Base-by-base conservation (phyloP, 768 basidiomycete genomes). In the Pleurotus ostreatus region DNA sequence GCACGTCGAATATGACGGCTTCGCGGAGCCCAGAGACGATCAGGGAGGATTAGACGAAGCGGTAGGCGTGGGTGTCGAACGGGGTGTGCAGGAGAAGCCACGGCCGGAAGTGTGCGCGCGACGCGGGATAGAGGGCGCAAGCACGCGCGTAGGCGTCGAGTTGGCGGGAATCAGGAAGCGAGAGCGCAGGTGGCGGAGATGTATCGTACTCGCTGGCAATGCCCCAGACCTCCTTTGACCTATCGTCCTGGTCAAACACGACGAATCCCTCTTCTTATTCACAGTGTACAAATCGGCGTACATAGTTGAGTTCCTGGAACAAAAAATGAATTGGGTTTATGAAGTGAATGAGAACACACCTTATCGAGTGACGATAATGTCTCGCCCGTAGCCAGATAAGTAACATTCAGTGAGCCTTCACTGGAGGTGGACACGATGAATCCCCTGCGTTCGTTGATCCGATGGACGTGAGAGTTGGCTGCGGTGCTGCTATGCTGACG, bases 251-350 rank as follows among this genome's bases (percentile, higher is more conserved):
- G 62, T 91, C 86, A 65, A 90, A 88, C 46, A 92, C 70, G 46
- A 91, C 70, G 63, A 80, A 90, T 11, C 91, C 90, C 26, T 78
- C 70, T 12, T 74, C 82, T 59, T 90, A 93, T 68, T 92, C 91
- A 61, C 82, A 79, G 63, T 92, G 90, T 0, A 89, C 88, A 46
- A 74, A 78, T 9, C 63, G 59, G 30, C 78, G 78, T 25, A 87
- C 80, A 62, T 84, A 76, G 16, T 58, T 62, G 80, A 85, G 53
- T 34, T 54, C 49, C 61, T 56, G 49, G 18, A 55, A 37, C 9
- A n/a, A 18, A 18, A 43, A 9, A 5, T 51, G 54, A 22, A 46
- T 23, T 13, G 22, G n/a, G 16, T 26, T 30, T 15, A 34, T 38
- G 39, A 20, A 47, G 25, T 11, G 22, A 22, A n/a, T 22, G 22